Conservation (phyloP, 2,329 filamentous ascomycete genomes). For the Didymosphaeria variabile region DNA sequence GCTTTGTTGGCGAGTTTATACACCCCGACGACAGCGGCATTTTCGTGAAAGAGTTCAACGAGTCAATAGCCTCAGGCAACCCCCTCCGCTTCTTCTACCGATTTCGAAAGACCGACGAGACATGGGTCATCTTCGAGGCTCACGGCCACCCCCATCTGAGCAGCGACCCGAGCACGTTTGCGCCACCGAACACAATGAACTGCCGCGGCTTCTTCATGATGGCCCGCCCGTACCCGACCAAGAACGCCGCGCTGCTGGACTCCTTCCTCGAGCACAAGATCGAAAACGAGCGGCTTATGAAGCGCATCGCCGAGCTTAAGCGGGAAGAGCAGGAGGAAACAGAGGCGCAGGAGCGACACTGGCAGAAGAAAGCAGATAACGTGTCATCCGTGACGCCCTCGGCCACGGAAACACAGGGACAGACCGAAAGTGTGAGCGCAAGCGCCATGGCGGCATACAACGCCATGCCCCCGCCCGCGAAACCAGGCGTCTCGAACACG, state of each 20-base stretch:
- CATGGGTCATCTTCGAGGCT: constrained; percentile 85
- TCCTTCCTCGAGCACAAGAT: constrained; percentile 97
- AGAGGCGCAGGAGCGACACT: constrained; percentile 69
- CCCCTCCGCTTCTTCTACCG: constrained; percentile 86
- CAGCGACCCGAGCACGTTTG: constrained; percentile 70
- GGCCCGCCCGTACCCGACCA: constrained; percentile 87
- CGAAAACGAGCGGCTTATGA: constrained; percentile 87
- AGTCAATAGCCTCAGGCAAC: constrained; percentile 84
- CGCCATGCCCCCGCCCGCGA: constrained; percentile 73
- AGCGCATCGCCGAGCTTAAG: constrained; percentile 84
- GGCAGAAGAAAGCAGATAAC: constrained; percentile 66
- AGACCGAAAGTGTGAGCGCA: constrained; percentile 42
- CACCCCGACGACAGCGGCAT: constrained; percentile 85
- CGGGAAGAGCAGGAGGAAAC: constrained; percentile 84
- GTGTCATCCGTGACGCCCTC: constrained; percentile 62
- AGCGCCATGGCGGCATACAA: constrained; percentile 54
- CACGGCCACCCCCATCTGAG: constrained; percentile 91
- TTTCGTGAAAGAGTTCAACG: constrained; percentile 88
- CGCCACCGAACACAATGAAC: constrained; percentile 67
- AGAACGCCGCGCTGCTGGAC: constrained; percentile 84
- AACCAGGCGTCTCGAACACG: constrained; percentile 68
- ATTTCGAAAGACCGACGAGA: constrained; percentile 76
- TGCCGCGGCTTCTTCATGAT: constrained; percentile 95
- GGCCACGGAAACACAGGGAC: constrained; percentile 52
- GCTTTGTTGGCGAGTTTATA: constrained; percentile 81